Conservation (phyloP, 148 eudicot genomes). For the Chenopodium formosanum region DNA sequence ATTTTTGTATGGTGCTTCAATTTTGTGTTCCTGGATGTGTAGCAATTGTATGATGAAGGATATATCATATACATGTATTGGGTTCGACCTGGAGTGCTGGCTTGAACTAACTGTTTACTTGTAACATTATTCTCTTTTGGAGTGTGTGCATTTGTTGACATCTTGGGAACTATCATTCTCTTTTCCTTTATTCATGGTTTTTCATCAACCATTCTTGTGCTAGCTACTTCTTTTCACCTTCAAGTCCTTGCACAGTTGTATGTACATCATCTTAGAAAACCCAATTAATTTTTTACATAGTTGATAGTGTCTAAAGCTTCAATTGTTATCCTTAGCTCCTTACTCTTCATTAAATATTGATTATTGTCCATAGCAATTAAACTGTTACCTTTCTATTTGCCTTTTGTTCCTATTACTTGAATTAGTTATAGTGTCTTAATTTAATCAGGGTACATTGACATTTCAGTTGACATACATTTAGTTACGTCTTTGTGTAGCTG, state of each 20-base stretch:
- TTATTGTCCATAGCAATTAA: background rate
- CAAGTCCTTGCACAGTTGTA: background rate
- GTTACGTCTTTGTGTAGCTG: no score
- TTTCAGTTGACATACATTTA: no score
- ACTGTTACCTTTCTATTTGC: background rate
- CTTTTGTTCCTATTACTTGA: background rate
- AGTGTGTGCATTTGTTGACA: background rate
- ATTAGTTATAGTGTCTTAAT: background rate
- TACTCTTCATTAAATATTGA: background rate
- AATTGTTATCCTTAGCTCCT: background rate
- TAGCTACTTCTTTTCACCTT: background rate
- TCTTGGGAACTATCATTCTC: background rate
- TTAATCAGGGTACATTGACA: background rate
- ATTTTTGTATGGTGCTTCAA: no score
- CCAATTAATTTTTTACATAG: background rate
- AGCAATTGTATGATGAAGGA: background rate
- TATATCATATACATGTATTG: background rate
- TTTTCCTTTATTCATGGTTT: no score
- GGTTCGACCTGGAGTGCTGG: background rate
- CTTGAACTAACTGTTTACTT: no score
- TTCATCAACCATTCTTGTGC: background rate
- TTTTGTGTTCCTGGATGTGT: background rate
- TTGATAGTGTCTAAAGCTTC: background rate
- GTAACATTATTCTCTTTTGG: background rate
- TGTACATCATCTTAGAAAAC: background rate